These are phyloP conservation scores for Pelargonium exstipulatum DNA, from an alignment of 441 rosid genomes.

Conservation along the genomic window DNA sequence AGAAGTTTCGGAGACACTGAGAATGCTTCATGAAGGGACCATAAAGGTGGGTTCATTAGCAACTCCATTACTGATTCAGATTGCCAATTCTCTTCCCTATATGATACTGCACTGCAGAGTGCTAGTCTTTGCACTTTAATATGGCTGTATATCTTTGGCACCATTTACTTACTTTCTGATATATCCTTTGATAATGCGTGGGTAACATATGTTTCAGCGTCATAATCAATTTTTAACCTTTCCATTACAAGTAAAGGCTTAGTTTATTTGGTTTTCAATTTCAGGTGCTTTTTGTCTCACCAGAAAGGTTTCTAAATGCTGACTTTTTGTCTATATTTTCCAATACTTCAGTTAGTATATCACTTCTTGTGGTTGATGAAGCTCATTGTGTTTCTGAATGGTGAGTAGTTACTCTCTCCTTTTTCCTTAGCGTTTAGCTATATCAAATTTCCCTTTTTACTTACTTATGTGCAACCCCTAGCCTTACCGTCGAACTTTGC, in stretches of 20 bases:
- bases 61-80: neutral
- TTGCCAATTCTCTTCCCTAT: neutral
- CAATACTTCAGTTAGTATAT: slow-evolving; percentile 33
- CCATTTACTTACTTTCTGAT: neutral
- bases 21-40: slow-evolving; percentile 55
- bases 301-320: slow-evolving; percentile 72
- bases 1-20: slow-evolving; percentile 66
- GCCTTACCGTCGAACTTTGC: slow-evolving; percentile 14
- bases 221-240: neutral
- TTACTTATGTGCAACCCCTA: neutral
- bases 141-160: neutral
- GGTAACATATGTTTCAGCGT: neutral
- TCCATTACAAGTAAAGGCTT: slow-evolving; percentile 13
- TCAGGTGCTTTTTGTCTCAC: slow-evolving; percentile 95
- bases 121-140: neutral
- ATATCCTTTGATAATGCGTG: neutral
- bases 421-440: slow-evolving; percentile 15
- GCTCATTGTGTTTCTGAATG: slow-evolving; percentile 96
- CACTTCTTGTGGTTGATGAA: slow-evolving; percentile 92
- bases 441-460: neutral
- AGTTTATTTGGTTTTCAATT: slow-evolving; percentile 13
- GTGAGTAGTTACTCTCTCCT: slow-evolving; percentile 38
- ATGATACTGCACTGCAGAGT: neutral
- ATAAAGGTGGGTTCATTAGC: slow-evolving; percentile 48
- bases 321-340: slow-evolving; percentile 68